These are phyloP conservation scores for Salvia rosmarinus DNA, from an alignment of 257 asterid genomes.

Conservation along the genomic window DNA sequence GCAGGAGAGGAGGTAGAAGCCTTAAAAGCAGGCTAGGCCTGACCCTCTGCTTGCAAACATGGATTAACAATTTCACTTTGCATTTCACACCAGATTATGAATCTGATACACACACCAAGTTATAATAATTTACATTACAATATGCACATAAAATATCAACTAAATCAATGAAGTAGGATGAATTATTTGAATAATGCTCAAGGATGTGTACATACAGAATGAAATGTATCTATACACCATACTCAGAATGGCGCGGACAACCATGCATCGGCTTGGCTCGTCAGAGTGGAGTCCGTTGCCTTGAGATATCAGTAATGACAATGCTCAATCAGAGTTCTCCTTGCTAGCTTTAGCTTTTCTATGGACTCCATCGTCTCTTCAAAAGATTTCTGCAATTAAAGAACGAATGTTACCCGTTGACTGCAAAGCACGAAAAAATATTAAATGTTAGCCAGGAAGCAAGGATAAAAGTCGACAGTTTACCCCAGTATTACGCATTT, in stretches of 20 bases:
- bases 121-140: not conserved
- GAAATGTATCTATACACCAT: not conserved
- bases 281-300: not conserved
- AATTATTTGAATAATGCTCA: conserved; percentile 1
- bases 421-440: not conserved
- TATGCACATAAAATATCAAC: not conserved
- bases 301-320: not conserved
- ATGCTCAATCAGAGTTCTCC: conserved; percentile 35
- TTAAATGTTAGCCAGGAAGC: not conserved
- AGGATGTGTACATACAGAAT: not conserved
- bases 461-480: conserved; percentile 17
- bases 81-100: not conserved
- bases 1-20: not conserved
- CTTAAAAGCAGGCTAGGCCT: not conserved
- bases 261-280: not conserved
- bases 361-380: conserved; percentile 81
- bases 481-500: conserved; percentile 79
- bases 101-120: not conserved
- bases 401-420: not conserved
- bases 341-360: conserved; percentile 61
- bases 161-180: not conserved
- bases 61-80: not conserved
- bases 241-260: not conserved
- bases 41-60: not conserved
- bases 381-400: conserved; percentile 67